A percentile compares a stretch with the other conserved stretches of the same genome.
These are phyloP conservation scores for Coffea eugenioides DNA, from an alignment of 257 asterid species.

Conservation along the genomic window DNA sequence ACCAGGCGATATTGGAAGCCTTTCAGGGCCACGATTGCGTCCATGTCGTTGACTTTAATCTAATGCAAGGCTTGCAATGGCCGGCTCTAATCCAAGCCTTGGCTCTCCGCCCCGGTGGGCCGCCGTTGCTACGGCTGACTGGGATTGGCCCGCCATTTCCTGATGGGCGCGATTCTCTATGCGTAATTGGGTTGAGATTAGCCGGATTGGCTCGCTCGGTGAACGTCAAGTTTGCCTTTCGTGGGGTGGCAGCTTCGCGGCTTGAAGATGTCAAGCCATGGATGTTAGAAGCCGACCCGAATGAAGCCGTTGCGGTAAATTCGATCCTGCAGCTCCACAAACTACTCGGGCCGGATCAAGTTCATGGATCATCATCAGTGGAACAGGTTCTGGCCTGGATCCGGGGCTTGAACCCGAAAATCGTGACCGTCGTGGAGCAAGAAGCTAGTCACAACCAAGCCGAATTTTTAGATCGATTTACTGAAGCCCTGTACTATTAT, in stretches of 20 bases:
- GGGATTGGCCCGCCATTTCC: constrained; percentile 33
- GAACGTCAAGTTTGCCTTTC: constrained; percentile 29
- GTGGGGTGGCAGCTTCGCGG: constrained; percentile 28
- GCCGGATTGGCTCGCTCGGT: constrained; percentile 29
- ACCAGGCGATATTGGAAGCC: constrained; percentile 37
- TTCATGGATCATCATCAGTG: constrained; percentile 13
- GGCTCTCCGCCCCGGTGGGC: constrained; percentile 34
- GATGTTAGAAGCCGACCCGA: constrained; percentile 24
- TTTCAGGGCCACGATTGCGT: constrained; percentile 29
- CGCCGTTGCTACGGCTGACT: constrained; percentile 30
- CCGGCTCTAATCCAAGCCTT: constrained; percentile 35
- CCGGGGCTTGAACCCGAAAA: constrained; percentile 28
- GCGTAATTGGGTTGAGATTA: constrained; percentile 24
- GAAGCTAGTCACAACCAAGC: constrained; percentile 29
- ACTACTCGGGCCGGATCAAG: constrained; percentile 16
- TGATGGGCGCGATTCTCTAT: constrained; percentile 27
- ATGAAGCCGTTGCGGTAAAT: constrained; percentile 34
- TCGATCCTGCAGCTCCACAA: constrained; percentile 35
- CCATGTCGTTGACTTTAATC: constrained; percentile 30
- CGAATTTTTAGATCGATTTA: constrained; percentile 28
- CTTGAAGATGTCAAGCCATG: constrained; percentile 31
- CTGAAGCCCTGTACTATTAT: constrained; percentile 27
- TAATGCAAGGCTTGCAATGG: constrained; percentile 37
- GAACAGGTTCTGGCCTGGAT: constrained; percentile 25
- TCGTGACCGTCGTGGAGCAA: constrained; percentile 31